Base-by-base conservation (phyloP, 192 early-diverging fungal genomes). In the Lobosporangium transversale region DNA sequence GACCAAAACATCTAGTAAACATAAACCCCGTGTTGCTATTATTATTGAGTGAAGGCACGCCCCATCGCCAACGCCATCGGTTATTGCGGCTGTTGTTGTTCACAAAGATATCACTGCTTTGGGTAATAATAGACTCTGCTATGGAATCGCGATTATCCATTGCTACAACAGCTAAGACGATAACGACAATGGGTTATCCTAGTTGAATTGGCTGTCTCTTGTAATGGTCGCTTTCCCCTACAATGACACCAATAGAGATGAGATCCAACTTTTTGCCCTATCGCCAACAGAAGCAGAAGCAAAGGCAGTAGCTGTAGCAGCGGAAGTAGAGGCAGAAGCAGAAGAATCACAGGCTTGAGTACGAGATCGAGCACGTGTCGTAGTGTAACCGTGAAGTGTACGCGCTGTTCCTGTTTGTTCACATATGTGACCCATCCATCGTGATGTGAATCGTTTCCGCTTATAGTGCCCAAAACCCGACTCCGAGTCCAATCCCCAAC, bases 401-500 rank as follows among this genome's bases (percentile, higher is more conserved):
- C 23, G 17, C 20, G 36, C n/a, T n/a, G 12, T 32, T 3, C 17
- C 4, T 35, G 29, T 9, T 35, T 23, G 30, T 10, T 21, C 37
- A 37, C 53, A 35, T n/a, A 23, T 30, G 2, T 26, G 4, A 7
- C 24, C 24, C 4, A 11, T 36, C 58, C 58, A 50, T 14, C 47
- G 27, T 1, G 45, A 0, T 18, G 9, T 59, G 5, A 23, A 26
- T 18, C 44, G 42, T 36, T 58, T 71, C 32, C 45, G 61, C 23
- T 55, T 54, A 27, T 71, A 71, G 14, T 63, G 54, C 69, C 69
- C 62, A n/a, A 63, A 58, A 1, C 69, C 69, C 9, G n/a, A 63
- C 69, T 11, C 61, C 69, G 12, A 71, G 33, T 7, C 69, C 69
- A 4, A 71, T 54, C 0, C 69, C 69, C 1, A 71, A 9, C 0